Evolutionary conservation across 768 basidiomycete genomes (phyloP), one percentile per base, ranked within the genome.

Genomic region (Rhodotorula diobovata): DNA sequence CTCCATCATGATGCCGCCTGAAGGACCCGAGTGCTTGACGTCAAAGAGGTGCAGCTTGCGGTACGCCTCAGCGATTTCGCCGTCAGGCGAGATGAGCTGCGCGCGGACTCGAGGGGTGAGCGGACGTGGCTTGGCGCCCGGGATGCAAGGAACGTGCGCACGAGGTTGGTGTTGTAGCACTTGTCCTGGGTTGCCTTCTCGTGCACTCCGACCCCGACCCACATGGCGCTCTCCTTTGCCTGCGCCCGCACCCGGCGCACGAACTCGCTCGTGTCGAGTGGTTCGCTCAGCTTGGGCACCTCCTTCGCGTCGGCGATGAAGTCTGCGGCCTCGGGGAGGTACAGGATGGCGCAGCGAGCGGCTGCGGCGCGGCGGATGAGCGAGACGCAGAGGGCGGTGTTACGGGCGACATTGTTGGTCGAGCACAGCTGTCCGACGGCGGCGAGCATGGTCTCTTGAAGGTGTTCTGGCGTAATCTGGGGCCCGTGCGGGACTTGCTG

Each of bases 21-120:
- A 30, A 0, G 46, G 28, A 18, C 68, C 71, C n/a, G 39, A 41
- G n/a, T 67, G 67, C 37, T 72, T 60, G 9, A 77, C 77, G 55
- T 79, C 77, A 64, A 79, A 77, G 2, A 79, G 69, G 56, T 79
- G 78, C 6, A 76, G 39, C 69, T 75, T 75, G 28, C 65, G 64
- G 56, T 72, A 75, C 0, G 56, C 34, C 18, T 62, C 15, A 11
- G 41, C 68, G 58, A 78, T 67, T 37, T 70, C 43, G 18, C 77
- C 78, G 4, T 57, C 34, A 1, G 69, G 67, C 10, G 57, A 50
- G 48, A 78, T 76, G 23, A 78, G 63, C 71, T 74, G 66, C 11
- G 15, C 25, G 37, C 43, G 21, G 59, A 54, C 32, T 21, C 6
- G 37, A 37, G 35, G 6, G 23, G 10, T 11, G 1, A 16, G 41